Evolutionary conservation across 2,329 filamentous ascomycete genomes (phyloP).

Genomic region (Anthostomella pinea): DNA sequence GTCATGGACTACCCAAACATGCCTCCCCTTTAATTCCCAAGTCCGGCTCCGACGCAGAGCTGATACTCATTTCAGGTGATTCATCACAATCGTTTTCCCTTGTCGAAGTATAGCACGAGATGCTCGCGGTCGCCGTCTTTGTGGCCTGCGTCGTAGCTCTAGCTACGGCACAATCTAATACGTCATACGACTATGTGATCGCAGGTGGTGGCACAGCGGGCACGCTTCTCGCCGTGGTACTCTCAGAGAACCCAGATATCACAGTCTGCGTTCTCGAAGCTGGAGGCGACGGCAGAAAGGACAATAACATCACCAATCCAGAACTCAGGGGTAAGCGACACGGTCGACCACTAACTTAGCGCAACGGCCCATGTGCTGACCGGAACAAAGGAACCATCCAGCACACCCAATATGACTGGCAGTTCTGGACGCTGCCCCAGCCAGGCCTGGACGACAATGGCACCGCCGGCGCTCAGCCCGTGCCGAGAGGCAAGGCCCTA

Average conservation of each 20-base stretch:
- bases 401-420: conserved; percentile 11
- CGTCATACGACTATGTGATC: conserved; percentile 9
- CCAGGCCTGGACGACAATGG: conserved; percentile 9
- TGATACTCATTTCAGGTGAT: too few relatives aligned
- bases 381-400: conserved; percentile 7
- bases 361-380: background rate
- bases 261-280: conserved; percentile 8
- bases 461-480: conserved; percentile 6
- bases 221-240: conserved; percentile 2
- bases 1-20: too few relatives aligned
- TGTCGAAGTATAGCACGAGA: too few relatives aligned
- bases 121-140: too few relatives aligned
- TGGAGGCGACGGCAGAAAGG: conserved; percentile 2
- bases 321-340: conserved; percentile 1
- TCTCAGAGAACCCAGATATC: conserved; percentile 7
- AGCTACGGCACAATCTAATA: background rate
- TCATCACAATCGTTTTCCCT: too few relatives aligned
- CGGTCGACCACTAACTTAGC: background rate
- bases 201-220: conserved; percentile 7
- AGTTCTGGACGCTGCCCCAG: conserved; percentile 8
- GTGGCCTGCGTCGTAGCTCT: too few relatives aligned
- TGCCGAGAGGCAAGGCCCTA: conserved; percentile 8
- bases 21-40: too few relatives aligned
- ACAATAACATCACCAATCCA: conserved; percentile 6
- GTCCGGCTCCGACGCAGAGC: too few relatives aligned